Base-by-base conservation (phyloP, 139 green algal genomes). In the Diplosphaera chodatii region DNA sequence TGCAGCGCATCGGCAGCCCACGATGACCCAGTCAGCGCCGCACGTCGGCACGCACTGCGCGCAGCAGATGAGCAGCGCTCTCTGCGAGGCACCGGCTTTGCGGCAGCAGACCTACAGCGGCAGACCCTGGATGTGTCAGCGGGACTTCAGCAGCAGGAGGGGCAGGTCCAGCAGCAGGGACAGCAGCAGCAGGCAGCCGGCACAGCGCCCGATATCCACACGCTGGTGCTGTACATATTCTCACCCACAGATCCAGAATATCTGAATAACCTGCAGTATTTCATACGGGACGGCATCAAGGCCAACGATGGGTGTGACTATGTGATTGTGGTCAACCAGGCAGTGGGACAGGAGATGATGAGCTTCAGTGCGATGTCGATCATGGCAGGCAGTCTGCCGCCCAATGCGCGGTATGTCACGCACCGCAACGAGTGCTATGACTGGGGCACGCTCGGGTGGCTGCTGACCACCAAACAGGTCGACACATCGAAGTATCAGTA, bases 371-470 rank as follows among this genome's bases (percentile, higher is more conserved):
- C 67, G 6, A 28, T 40, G 34, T 30, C 67, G 20, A 16, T 18
- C 67, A 64, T 72, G 15, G 71, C 64, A 29, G 84, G 85, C 16
- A 29, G 59, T 4, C 74, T 94, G 31, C 89, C 85, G 2, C 10
- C 56, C 27, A 86, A 93, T 66, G 86, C 85, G 1, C 76, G 69
- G 25, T 91, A 90, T 68, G 73, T 91, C 30, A 67, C 56, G 28
- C 89, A 94, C 67, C 48, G 73, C 1, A 93, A 93, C 67, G 77
- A 88, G 34, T 94, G 89, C 80, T 94, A 91, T 56, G 89, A 94
- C 74, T 90, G 88, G 80, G 89, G 89, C 56, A 92, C 86, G 1
- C 87, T 89, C 21, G 89, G 88, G 22, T 93, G 88, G 88, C 71
- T 94, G 41, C 77, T 94, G 55, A 37, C 73, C 3, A 79, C 29